A percentile compares a stretch with the other conserved stretches of the same genome.
These are phyloP conservation scores for Hylodesmum podocarpum DNA, from an alignment of 306 rosid genomes.

Conservation along the genomic window DNA sequence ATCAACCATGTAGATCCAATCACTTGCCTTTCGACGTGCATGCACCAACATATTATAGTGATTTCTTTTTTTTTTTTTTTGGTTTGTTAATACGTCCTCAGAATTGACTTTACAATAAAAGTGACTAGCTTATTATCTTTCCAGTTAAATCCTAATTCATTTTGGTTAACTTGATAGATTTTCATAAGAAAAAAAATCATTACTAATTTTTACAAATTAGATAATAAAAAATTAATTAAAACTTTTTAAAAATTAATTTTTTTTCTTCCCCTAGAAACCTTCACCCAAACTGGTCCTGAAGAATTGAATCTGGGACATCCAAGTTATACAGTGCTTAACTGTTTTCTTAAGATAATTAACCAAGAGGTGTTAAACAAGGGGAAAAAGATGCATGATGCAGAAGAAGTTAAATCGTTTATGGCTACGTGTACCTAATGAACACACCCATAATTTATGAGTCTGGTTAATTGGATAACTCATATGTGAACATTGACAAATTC, in stretches of 20 bases:
- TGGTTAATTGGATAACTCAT: not conserved
- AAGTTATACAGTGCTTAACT: not conserved
- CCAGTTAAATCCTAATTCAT: not conserved
- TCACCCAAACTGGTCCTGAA: too few relatives aligned
- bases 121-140: not conserved
- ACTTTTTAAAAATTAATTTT: too few relatives aligned
- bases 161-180: not conserved
- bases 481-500: not conserved
- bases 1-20: not conserved
- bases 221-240: too few relatives aligned
- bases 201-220: too few relatives aligned
- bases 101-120: not conserved
- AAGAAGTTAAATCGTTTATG: not conserved
- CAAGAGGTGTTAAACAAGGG: not conserved
- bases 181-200: too few relatives aligned
- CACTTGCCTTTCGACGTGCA: not conserved
- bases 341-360: not conserved
- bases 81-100: not conserved
- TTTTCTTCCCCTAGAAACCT: too few relatives aligned
- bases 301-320: not conserved
- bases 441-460: too few relatives aligned
- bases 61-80: not conserved
- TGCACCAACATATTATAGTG: not conserved
- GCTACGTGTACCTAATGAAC: slow-evolving; percentile 7
- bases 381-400: not conserved